These are phyloP conservation scores for Diaporthe batatas DNA, from an alignment of 2,329 filamentous ascomycete genomes.

Conservation along the genomic window DNA sequence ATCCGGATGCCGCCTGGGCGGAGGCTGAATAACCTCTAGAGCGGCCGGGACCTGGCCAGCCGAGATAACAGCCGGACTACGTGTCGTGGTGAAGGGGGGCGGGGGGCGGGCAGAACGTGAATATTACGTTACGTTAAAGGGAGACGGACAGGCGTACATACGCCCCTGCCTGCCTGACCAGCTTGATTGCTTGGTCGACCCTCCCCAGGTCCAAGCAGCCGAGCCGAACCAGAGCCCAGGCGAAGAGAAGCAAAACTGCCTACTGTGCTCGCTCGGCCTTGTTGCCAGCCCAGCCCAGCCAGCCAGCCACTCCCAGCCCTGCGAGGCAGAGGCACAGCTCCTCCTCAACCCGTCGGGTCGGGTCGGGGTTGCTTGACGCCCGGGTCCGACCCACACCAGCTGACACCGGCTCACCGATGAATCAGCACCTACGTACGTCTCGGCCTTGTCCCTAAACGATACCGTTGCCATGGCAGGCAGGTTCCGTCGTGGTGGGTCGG, in stretches of 20 bases:
- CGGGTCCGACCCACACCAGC: too few species aligned
- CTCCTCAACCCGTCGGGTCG: too few species aligned
- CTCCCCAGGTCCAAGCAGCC: background rate
- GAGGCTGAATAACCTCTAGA: constrained; percentile 49
- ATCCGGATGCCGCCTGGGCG: constrained; percentile 69
- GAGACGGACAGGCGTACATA: background rate
- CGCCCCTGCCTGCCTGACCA: too few species aligned
- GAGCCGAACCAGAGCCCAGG: background rate
- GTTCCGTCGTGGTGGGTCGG: too few species aligned
- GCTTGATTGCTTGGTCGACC: too few species aligned
- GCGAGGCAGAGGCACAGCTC: constrained; percentile 5
- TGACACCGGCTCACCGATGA: too few species aligned
- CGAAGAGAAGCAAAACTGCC: background rate
- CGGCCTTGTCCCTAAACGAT: too few species aligned
- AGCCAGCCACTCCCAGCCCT: constrained; percentile 4
- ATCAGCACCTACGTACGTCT: too few species aligned
- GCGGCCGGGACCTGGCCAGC: too few species aligned
- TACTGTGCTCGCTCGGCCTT: background rate
- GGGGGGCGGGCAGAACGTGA: too few species aligned
- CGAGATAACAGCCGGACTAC: background rate
- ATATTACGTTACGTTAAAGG: background rate
- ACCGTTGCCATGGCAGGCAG: too few species aligned
- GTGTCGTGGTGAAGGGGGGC: background rate
- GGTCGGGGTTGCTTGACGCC: background rate
- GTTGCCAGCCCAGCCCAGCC: too few species aligned